Percentiles rank a stretch among this genome's conserved stretches.
Conservation (phyloP, 139 green algal species). For the Volvox africanus region DNA sequence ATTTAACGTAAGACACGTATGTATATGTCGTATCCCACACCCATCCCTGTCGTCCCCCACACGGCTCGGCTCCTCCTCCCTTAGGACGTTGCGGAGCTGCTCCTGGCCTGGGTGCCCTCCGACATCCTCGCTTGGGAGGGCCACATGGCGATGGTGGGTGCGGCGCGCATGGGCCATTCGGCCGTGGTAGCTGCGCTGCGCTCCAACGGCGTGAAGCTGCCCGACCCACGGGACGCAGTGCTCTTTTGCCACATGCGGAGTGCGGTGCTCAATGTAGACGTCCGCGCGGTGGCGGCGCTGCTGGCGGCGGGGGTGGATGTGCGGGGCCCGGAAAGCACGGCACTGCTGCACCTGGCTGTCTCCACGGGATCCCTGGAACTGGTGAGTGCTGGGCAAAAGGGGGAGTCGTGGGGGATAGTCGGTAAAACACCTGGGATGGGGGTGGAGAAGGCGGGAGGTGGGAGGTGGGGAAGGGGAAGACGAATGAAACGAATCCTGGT, state of each 20-base stretch:
- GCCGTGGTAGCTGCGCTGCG: not conserved
- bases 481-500: too few relatives aligned
- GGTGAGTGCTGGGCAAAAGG: slow-evolving; percentile 1
- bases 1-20: too few relatives aligned
- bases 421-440: too few relatives aligned
- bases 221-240: not conserved
- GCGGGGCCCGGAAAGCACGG: not conserved
- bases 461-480: not conserved
- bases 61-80: not conserved
- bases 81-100: slow-evolving; percentile 15
- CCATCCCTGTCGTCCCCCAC: too few relatives aligned
- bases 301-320: slow-evolving; percentile 16
- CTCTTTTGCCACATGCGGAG: not conserved
- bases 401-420: too few relatives aligned
- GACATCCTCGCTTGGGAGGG: not conserved
- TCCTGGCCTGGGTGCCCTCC: not conserved
- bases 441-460: not conserved
- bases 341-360: slow-evolving; percentile 3
- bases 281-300: slow-evolving; percentile 12
- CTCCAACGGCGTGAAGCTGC: not conserved
- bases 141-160: slow-evolving; percentile 7
- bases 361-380: slow-evolving; percentile 5
- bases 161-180: slow-evolving; percentile 2
- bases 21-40: too few relatives aligned
- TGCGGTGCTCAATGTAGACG: not conserved